A percentile compares a stretch with the other conserved stretches of the same genome.
Evolutionary conservation across 805 yeast species (phyloP).

Genomic region (Lipomyces orientalis): DNA sequence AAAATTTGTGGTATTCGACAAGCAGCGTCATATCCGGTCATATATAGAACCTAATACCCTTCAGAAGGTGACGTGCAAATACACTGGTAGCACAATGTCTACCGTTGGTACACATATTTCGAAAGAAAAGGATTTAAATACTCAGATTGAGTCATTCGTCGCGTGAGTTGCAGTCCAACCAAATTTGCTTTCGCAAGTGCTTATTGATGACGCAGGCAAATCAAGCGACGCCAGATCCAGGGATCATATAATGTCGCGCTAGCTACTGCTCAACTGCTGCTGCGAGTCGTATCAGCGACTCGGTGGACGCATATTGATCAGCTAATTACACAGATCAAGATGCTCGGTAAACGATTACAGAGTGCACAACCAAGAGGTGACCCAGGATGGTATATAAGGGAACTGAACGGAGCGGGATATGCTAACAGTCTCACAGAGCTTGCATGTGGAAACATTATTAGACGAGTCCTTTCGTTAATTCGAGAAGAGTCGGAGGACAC

Average conservation of each 20-base stretch:
- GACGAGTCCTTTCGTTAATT: constrained; percentile 84
- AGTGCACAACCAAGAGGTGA: constrained; percentile 77
- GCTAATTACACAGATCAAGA: constrained; percentile 71
- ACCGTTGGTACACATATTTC: constrained; percentile 18
- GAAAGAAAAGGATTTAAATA: constrained; percentile 46
- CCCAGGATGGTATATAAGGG: background rate
- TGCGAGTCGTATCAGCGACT: constrained; percentile 86
- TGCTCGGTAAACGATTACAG: constrained; percentile 67
- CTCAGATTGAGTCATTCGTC: constrained; percentile 52
- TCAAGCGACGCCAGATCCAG: constrained; percentile 81
- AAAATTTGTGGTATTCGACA: background rate
- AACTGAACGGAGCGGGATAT: background rate
- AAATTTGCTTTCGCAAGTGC: background rate
- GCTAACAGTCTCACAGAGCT: constrained; percentile 55
- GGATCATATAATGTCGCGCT: constrained; percentile 85
- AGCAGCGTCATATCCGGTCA: background rate
- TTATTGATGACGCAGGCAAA: constrained; percentile 37
- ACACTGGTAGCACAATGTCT: constrained; percentile 16
- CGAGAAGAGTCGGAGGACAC: constrained; percentile 80
- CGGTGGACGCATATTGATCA: constrained; percentile 84
- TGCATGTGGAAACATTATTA: constrained; percentile 85
- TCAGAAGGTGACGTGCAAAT: background rate
- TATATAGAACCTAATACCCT: background rate
- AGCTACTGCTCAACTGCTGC: constrained; percentile 82
- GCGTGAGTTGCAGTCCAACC: constrained; percentile 42